These are phyloP conservation scores for Waltiozyma sp. DNA, from an alignment of 1,139 yeast genomes.

Conservation along the genomic window DNA sequence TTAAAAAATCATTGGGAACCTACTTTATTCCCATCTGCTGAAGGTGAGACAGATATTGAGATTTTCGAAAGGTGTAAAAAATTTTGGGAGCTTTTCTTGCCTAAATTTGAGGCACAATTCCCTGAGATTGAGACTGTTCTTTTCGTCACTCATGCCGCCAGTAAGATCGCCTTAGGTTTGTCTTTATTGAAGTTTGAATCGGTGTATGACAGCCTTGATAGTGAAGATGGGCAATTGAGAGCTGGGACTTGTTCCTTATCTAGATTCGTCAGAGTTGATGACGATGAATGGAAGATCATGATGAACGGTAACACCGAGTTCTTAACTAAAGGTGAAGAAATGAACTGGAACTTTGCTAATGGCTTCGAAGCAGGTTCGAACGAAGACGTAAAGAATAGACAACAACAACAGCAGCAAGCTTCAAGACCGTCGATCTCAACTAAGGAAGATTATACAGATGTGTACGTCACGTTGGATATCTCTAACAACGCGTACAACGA, in stretches of 20 bases:
- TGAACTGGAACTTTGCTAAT: conserved; percentile 71
- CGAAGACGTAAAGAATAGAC: conserved; percentile 51
- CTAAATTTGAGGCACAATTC: conserved; percentile 36
- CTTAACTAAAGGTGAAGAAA: conserved; percentile 69
- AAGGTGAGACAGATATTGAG: conserved; percentile 60
- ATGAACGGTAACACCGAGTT: conserved; percentile 64
- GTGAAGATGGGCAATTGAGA: conserved; percentile 34
- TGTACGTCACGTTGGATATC: conserved; percentile 34
- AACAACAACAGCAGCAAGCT: conserved; percentile 1
- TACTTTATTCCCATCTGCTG: conserved; percentile 42
- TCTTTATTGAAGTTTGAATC: conserved; percentile 40
- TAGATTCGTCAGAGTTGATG: conserved; percentile 32
- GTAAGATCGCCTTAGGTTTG: conserved; percentile 70
- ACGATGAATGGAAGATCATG: conserved; percentile 41
- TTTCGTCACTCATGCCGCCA: conserved; percentile 74
- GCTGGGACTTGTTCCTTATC: conserved; percentile 53
- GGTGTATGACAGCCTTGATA: conserved; percentile 35
- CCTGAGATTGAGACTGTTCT: conserved; percentile 48
- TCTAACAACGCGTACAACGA: conserved; percentile 25
- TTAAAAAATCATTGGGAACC: conserved; percentile 33
- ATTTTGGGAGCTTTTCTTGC: conserved; percentile 42
- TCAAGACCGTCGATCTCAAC: background rate
- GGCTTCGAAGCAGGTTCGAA: conserved; percentile 70
- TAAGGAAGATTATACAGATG: conserved; percentile 21
- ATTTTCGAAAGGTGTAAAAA: conserved; percentile 42